These are phyloP conservation scores for Rosellinia necatrix DNA, from an alignment of 2,329 filamentous ascomycete genomes.

Conservation along the genomic window DNA sequence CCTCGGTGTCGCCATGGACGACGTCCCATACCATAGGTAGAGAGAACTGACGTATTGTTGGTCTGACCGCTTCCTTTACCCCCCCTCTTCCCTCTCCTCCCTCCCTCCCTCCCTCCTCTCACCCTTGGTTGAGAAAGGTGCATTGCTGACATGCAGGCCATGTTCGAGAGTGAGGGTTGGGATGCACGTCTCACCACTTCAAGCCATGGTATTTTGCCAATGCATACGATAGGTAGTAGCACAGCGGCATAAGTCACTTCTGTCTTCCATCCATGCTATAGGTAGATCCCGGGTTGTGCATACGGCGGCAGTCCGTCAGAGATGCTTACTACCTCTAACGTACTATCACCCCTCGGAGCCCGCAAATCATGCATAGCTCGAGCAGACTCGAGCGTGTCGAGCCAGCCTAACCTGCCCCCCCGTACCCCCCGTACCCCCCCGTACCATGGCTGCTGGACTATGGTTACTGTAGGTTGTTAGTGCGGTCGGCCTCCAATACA, in stretches of 20 bases:
- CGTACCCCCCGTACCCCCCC: too few relatives aligned
- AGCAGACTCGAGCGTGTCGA: too few relatives aligned
- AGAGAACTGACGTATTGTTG: not conserved
- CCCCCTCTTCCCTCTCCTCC: too few relatives aligned
- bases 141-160: constrained; percentile 30
- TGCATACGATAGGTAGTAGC: not conserved
- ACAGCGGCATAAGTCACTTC: constrained; percentile 1
- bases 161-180: constrained; percentile 15
- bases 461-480: too few relatives aligned
- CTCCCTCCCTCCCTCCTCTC: too few relatives aligned
- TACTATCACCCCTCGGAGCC: too few relatives aligned
- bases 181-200: constrained; percentile 12
- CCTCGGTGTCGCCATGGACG: not conserved
- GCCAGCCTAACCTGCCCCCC: too few relatives aligned
- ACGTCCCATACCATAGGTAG: not conserved
- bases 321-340: not conserved
- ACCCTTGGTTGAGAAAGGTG: constrained; percentile 19
- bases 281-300: constrained; percentile 6
- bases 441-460: too few relatives aligned
- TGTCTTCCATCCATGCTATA: too few relatives aligned
- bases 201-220: not conserved
- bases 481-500: too few relatives aligned
- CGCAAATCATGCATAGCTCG: too few relatives aligned
- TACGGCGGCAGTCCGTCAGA: not conserved
- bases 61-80: constrained; percentile 19